These are phyloP conservation scores for Tuctoria greenei DNA, from an alignment of 176 grass and related monocot genomes.

Conservation along the genomic window DNA sequence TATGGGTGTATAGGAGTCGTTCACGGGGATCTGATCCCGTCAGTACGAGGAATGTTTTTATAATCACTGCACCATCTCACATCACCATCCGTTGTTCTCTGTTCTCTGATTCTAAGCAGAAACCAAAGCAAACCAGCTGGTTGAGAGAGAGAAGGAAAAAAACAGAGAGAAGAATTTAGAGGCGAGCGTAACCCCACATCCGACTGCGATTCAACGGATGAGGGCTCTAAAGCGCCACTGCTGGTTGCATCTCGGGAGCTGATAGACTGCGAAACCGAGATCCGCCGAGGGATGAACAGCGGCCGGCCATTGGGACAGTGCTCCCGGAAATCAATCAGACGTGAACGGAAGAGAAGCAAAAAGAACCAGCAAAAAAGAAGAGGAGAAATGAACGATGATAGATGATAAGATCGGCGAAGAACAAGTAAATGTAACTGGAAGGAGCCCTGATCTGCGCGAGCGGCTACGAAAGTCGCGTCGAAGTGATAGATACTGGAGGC, in stretches of 20 bases:
- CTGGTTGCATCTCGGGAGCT: conserved; percentile 37
- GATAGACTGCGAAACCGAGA: background rate
- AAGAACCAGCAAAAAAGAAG: too few relatives aligned
- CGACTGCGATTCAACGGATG: conserved; percentile 27
- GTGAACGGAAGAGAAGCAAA: background rate
- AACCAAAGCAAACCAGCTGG: background rate
- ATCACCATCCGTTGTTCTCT: background rate
- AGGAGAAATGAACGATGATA: too few relatives aligned
- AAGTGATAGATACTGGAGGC: too few relatives aligned
- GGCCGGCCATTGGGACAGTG: conserved; percentile 18
- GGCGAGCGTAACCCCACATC: conserved; percentile 61
- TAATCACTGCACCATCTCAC: conserved; percentile 25
- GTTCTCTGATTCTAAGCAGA: too few relatives aligned
- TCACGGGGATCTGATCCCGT: conserved; percentile 43
- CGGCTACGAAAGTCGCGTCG: too few relatives aligned
- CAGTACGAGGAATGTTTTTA: conserved; percentile 71
- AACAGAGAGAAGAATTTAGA: conserved; percentile 2
- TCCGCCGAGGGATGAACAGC: conserved; percentile 8
- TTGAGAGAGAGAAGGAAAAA: too few relatives aligned
- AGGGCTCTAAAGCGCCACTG: conserved; percentile 65
- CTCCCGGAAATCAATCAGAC: background rate
- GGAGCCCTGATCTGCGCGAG: too few relatives aligned
- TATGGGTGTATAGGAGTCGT: conserved; percentile 74
- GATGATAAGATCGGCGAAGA: too few relatives aligned
- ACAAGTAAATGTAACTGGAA: too few relatives aligned